A percentile compares a stretch with the other conserved stretches of the same genome.
phyloP scores from a whole-genome alignment of 2,329 filamentous ascomycete species.

The Leptographium procerum region DNA sequence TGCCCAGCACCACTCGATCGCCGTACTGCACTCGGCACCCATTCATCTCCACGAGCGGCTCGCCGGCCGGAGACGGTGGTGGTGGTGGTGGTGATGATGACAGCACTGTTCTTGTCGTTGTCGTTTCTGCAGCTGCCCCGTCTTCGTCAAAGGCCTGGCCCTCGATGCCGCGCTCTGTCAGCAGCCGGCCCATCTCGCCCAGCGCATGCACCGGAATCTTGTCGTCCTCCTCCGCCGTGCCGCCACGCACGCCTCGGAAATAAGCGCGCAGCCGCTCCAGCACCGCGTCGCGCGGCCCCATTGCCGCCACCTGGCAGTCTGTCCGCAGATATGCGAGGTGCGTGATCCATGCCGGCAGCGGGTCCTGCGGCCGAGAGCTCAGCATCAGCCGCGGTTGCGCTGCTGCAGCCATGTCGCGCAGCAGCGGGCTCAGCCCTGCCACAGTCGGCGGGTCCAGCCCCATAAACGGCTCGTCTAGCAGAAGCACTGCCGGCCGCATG shows the following conservation, averaged over 20 bases:
- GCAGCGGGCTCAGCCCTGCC: constrained; percentile 56
- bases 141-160: constrained; percentile 24
- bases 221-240: constrained; percentile 32
- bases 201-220: constrained; percentile 36
- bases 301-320: constrained; percentile 51
- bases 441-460: constrained; percentile 81
- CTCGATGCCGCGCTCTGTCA: constrained; percentile 28
- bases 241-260: constrained; percentile 32
- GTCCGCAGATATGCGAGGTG: constrained; percentile 64
- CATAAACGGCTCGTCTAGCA: constrained; percentile 94
- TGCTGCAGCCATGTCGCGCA: constrained; percentile 55
- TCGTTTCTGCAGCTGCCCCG: no score
- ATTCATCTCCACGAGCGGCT: constrained; percentile 75
- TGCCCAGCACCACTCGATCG: constrained; percentile 64
- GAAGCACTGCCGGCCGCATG: constrained; percentile 63
- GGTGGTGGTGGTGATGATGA: constrained; percentile 4
- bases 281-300: constrained; percentile 55
- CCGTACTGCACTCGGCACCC: constrained; percentile 76
- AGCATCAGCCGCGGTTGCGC: constrained; percentile 63
- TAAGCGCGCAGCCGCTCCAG: constrained; percentile 40
- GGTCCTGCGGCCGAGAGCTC: constrained; percentile 73
- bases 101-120: not conserved
- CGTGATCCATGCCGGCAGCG: constrained; percentile 81
- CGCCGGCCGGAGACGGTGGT: constrained; percentile 15
- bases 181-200: constrained; percentile 35